Evolutionary conservation across 768 basidiomycete genomes (phyloP), one percentile per base, ranked within the genome.

Genomic region (Multifurca ochricompacta): DNA sequence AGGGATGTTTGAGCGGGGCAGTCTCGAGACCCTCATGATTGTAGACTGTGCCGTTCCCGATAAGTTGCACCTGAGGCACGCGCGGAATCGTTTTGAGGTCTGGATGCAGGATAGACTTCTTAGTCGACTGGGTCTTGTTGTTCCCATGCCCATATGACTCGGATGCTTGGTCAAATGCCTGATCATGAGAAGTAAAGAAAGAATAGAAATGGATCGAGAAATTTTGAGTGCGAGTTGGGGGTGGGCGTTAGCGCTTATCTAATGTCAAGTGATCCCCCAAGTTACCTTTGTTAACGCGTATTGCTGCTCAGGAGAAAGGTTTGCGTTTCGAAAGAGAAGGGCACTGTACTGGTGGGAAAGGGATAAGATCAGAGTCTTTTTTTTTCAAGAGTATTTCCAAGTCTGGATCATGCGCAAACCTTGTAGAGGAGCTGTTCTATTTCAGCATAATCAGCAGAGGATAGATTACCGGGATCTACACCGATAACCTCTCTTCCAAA

Each of bases 1-100:
- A 81, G 3, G 89, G 89, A 65, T 93, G 91, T 67, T 86, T 89
- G 65, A 93, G 79, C 64, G 74, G 76, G 16, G 83, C 83, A 59
- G 77, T 74, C 2, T 79, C 77, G 36, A 91, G 76, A 7, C 89
- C 90, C 67, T 89, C 85, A 70, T 91, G 83, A 63, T 85, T 70
- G 61, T 81, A 79, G 9, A 90, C 82, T 0, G 71, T 78, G 14
- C 91, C 91, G 63, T 91, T 91, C 8, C 91, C 91, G 65, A 93
- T 91, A 51, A 93, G 80, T 65, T 93, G 91, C 1, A 93, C 91
- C 63, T 92, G 87, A 1, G 88, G 87, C 1, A 87, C 82, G 21
- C 83, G 77, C 0, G 91, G 89, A 58, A 93, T 89, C 37, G 87
- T 91, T 72, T 90, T 92, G 63, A 92, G 78, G 66, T 91, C 87